A percentile compares a stretch with the other conserved stretches of the same genome.
Conservation (phyloP, 805 yeast species). For the Groenewaldozyma salmanticensis region DNA sequence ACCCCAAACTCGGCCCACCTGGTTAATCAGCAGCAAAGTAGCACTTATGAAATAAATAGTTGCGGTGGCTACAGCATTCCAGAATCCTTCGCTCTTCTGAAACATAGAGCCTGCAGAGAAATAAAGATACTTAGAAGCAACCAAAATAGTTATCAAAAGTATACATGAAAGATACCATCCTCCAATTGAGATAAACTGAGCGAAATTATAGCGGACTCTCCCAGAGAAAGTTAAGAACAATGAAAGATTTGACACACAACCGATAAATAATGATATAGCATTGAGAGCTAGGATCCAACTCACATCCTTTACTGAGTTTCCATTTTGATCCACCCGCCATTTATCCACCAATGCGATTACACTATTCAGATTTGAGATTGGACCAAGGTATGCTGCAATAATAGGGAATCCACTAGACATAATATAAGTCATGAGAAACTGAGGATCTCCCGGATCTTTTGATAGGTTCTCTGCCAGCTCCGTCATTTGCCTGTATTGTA, state of each 20-base stretch:
- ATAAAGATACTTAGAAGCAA: constrained; percentile 29
- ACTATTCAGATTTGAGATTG: constrained; percentile 65
- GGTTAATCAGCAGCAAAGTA: constrained; percentile 44
- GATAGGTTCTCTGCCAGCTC: neutral
- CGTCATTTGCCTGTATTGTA: neutral
- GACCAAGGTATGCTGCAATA: constrained; percentile 69
- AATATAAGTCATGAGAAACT: constrained; percentile 42
- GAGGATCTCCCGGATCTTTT: constrained; percentile 6
- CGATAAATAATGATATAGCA: constrained; percentile 51
- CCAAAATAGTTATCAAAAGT: constrained; percentile 41
- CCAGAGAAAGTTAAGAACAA: constrained; percentile 61
- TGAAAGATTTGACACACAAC: constrained; percentile 59
- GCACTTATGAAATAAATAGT: constrained; percentile 52
- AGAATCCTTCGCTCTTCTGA: constrained; percentile 50
- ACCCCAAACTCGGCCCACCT: constrained; percentile 45
- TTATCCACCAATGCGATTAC: constrained; percentile 59
- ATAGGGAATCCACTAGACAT: constrained; percentile 65
- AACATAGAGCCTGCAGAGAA: constrained; percentile 18
- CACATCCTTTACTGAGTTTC: constrained; percentile 24
- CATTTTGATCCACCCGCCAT: constrained; percentile 43
- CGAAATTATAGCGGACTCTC: constrained; percentile 40
- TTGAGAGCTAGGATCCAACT: constrained; percentile 46
- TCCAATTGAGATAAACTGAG: constrained; percentile 52
- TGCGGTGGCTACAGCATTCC: constrained; percentile 66
- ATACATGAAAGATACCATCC: constrained; percentile 57